Conservation (phyloP, 345 rosid species). For the Gossypium turneri region DNA sequence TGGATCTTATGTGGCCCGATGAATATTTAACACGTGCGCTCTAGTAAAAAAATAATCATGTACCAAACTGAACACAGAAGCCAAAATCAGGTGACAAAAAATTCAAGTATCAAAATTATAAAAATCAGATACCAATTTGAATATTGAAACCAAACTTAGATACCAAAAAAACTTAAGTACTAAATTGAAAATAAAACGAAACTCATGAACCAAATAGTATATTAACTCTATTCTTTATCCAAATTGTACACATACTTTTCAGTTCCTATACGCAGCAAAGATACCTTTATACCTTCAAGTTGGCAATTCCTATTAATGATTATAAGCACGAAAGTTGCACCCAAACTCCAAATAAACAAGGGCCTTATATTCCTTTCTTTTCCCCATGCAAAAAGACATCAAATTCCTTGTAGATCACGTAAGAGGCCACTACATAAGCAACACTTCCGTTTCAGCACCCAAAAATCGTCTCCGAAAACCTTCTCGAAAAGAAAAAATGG, state of each 20-base stretch:
- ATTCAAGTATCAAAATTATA: no score
- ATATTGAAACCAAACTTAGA: no score
- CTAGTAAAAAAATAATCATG: no score
- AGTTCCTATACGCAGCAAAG: background rate
- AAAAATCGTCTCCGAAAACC: background rate
- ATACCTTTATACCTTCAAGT: background rate
- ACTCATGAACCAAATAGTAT: no score
- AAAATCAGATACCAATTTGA: no score
- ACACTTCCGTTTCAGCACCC: background rate
- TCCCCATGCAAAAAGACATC: slow-evolving; percentile 18
- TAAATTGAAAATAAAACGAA: no score
- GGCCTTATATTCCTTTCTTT: slow-evolving; percentile 42
- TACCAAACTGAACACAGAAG: no score
- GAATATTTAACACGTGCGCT: no score
- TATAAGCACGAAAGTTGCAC: background rate
- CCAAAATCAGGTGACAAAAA: no score
- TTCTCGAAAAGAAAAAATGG: slow-evolving; percentile 25
- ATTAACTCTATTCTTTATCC: background rate
- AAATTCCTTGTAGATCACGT: background rate
- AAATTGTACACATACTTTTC: background rate
- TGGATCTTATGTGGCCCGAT: no score
- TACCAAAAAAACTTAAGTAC: no score
- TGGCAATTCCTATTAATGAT: background rate
- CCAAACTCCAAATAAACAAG: background rate
- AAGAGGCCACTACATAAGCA: slow-evolving; percentile 20